A percentile compares a stretch with the other conserved stretches of the same genome.
These are phyloP conservation scores for Dissophora ornata DNA, from an alignment of 192 early-diverging fungal genomes.

Conservation along the genomic window DNA sequence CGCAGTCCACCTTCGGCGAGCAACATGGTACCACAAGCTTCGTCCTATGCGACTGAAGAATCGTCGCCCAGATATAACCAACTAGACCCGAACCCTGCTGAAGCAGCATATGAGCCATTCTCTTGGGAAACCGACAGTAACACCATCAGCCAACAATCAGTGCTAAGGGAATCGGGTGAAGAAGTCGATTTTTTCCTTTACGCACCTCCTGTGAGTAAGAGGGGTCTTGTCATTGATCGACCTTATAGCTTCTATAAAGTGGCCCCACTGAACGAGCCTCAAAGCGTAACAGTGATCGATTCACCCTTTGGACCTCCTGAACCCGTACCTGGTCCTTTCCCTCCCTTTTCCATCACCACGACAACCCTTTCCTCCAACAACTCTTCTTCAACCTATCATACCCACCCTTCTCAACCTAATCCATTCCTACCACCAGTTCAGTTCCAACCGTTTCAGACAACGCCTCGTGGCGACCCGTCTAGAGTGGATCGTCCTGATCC, in stretches of 20 bases:
- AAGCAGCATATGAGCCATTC: no score
- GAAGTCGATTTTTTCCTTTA: constrained; percentile 7
- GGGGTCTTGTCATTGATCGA: constrained; percentile 30
- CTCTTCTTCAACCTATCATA: constrained; percentile 12
- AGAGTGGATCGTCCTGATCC: constrained; percentile 17
- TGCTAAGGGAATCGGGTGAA: not conserved
- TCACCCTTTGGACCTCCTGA: constrained; percentile 38
- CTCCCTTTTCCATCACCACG: no score
- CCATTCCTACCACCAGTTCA: constrained; percentile 34
- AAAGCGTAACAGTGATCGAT: constrained; percentile 36
- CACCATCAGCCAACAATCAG: no score
- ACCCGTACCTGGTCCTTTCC: not conserved
- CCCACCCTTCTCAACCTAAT: constrained; percentile 28
- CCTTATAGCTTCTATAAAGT: constrained; percentile 48
- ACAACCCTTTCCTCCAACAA: not conserved
- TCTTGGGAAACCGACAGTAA: no score
- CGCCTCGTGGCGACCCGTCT: not conserved
- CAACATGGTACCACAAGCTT: no score
- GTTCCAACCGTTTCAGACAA: constrained; percentile 11
- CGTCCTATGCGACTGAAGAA: no score
- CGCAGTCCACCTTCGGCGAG: no score
- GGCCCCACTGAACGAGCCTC: constrained; percentile 28
- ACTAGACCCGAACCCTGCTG: no score
- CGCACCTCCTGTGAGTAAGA: constrained; percentile 28
- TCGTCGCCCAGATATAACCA: no score